Evolutionary conservation across 306 rosid genomes (phyloP).

Genomic region (Vachellia pachyceras): DNA sequence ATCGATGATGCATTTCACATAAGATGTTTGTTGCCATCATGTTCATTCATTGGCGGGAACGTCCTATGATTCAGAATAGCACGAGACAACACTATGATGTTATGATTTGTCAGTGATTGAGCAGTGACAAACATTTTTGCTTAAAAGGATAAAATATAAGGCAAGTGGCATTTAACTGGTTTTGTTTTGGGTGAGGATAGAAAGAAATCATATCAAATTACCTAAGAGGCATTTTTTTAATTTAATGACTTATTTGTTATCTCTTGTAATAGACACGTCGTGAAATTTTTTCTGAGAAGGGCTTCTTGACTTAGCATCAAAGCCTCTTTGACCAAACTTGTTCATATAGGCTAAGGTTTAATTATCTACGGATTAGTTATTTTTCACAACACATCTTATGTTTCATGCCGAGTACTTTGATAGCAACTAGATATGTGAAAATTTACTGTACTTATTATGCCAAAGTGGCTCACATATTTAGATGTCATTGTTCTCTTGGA

Average conservation of each 20-base stretch:
- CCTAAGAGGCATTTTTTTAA: background rate
- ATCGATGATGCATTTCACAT: background rate
- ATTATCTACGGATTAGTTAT: background rate
- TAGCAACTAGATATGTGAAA: background rate
- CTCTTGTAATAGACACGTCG: background rate
- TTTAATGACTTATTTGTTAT: background rate
- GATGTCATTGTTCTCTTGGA: background rate
- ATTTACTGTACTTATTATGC: background rate
- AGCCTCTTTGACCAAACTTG: background rate
- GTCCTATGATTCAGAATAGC: background rate
- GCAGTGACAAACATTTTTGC: background rate
- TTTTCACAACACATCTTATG: background rate
- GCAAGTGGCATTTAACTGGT: background rate
- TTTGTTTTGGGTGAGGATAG: background rate
- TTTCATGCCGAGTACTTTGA: background rate
- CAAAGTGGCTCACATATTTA: background rate
- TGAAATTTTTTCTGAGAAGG: background rate
- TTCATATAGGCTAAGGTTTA: conserved; percentile 4
- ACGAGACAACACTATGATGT: background rate
- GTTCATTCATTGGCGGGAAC: background rate
- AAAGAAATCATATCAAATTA: background rate
- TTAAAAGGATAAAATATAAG: background rate
- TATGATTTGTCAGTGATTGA: background rate
- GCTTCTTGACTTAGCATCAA: background rate
- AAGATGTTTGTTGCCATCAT: background rate